Evolutionary conservation across 2,329 filamentous ascomycete genomes (phyloP), one percentile per base, ranked within the genome.

Genomic region (Hortaea werneckii): DNA sequence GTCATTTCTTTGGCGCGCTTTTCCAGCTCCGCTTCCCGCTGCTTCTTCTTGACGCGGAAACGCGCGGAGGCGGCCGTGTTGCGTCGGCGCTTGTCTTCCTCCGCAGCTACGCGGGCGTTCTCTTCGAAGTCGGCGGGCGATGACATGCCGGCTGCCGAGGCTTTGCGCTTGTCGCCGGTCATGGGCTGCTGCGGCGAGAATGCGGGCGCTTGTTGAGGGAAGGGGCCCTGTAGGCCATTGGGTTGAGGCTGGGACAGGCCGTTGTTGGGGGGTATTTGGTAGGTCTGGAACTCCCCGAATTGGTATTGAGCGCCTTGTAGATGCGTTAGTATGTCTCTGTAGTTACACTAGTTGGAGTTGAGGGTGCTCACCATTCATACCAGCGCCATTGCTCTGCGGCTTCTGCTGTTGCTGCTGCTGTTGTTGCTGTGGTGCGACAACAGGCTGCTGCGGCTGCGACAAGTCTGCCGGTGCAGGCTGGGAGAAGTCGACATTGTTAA

Each of bases 41-140:
- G 70, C 69, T 75, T 75, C 70, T 75, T 75, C 66, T 75, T 75
- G 50, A 75, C 67, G 40, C 72, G 69, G 67, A 75, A 75, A 38
- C 72, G 69, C 11, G 72, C 72, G 46, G 66, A 70, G n/a, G 72
- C 72, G 35, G 72, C 72, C 1, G 72, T 75, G 62, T 75, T 75
- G 49, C 72, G 69, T 29, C 72, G 69, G 41, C 72, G 71, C 62
- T 75, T 75, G 64, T 75, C 72, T 55, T 74, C 72, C 49, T 75
- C 72, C 6, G 71, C 72, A 27, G 70, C 70, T 34, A 67, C 43
- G 50, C 72, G 68, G 28, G 68, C 67, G 26, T 61, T 53, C 50
- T 74, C 72, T 50, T 74, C 71, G 28, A 71, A 58, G 32, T 66
- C 61, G 30, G 44, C 62, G 45, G 54, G 58, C 48, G 50, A 59